A percentile compares a stretch with the other conserved stretches of the same genome.
These are phyloP conservation scores for Naganishia sp. DNA, from an alignment of 1,284 basidiomycete species.

Conservation along the genomic window DNA sequence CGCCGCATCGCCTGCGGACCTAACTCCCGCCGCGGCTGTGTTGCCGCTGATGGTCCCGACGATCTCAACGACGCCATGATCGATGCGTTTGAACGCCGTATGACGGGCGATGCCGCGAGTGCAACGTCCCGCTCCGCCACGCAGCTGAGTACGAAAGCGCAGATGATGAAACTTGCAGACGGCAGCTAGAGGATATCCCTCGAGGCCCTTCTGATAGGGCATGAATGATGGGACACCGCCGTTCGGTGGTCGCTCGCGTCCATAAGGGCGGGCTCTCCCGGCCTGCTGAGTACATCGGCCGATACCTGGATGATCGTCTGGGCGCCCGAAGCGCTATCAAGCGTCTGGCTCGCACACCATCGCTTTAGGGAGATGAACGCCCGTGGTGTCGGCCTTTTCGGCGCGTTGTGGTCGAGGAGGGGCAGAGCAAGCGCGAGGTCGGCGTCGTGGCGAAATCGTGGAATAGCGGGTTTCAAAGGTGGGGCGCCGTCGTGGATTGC, in stretches of 20 bases:
- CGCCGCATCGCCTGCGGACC: conserved; percentile 35
- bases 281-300: conserved; percentile 80
- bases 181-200: conserved; percentile 73
- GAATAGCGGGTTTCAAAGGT: conserved; percentile 87
- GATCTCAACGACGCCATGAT: conserved; percentile 66
- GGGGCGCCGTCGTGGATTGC: conserved; percentile 55
- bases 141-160: conserved; percentile 82
- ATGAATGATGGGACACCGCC: conserved; percentile 86
- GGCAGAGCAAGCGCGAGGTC: conserved; percentile 26
- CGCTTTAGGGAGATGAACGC: conserved; percentile 91
- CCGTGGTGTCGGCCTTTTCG: conserved; percentile 84
- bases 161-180: conserved; percentile 60
- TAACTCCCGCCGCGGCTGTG: conserved; percentile 24
- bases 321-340: conserved; percentile 66
- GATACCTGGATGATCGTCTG: conserved; percentile 92
- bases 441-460: conserved; percentile 83
- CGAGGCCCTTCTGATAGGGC: conserved; percentile 86
- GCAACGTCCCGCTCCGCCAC: conserved; percentile 62
- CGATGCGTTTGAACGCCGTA: conserved; percentile 80
- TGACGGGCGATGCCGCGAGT: conserved; percentile 61
- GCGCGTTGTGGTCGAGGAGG: conserved; percentile 67
- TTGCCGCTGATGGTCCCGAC: conserved; percentile 34
- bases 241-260: conserved; percentile 70
- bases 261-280: conserved; percentile 44
- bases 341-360: conserved; percentile 81